Evolutionary conservation across 768 basidiomycete genomes (phyloP).

Genomic region (Coprinellus aureogranulatus): DNA sequence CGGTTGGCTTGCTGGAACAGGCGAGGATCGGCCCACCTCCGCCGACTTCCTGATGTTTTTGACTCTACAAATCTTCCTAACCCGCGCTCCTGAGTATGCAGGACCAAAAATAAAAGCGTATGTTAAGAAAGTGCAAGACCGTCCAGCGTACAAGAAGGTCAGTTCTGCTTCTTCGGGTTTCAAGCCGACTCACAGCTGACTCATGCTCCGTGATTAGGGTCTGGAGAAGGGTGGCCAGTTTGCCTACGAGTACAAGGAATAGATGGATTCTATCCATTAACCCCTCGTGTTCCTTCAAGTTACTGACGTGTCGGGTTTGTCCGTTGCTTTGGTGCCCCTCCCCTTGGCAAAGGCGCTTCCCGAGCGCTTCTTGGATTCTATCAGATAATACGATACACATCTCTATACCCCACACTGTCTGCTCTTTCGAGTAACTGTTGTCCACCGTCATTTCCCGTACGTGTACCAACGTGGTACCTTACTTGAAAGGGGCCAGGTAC

Average conservation of each 20-base stretch:
- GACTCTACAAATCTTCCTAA: conserved; percentile 18
- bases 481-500: not conserved
- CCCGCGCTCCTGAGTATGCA: conserved; percentile 2
- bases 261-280: no score
- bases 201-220: not conserved
- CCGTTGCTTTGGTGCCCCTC: no score
- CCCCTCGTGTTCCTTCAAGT: no score
- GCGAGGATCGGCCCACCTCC: conserved; percentile 26
- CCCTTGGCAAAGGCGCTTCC: no score
- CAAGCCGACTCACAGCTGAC: not conserved
- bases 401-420: not conserved
- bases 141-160: conserved; percentile 4
- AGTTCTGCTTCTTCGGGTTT: not conserved
- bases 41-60: conserved; percentile 34
- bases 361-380: no score
- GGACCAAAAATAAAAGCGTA: conserved; percentile 11
- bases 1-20: conserved; percentile 20
- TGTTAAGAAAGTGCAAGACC: conserved; percentile 10
- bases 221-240: not conserved
- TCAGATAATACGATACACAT: no score
- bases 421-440: conserved; percentile 3
- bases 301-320: no score
- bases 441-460: no score
- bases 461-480: not conserved
- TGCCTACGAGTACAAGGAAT: no score